These are phyloP conservation scores for Pontederia crassipes DNA, from an alignment of 176 grass and related monocot genomes.

Conservation along the genomic window DNA sequence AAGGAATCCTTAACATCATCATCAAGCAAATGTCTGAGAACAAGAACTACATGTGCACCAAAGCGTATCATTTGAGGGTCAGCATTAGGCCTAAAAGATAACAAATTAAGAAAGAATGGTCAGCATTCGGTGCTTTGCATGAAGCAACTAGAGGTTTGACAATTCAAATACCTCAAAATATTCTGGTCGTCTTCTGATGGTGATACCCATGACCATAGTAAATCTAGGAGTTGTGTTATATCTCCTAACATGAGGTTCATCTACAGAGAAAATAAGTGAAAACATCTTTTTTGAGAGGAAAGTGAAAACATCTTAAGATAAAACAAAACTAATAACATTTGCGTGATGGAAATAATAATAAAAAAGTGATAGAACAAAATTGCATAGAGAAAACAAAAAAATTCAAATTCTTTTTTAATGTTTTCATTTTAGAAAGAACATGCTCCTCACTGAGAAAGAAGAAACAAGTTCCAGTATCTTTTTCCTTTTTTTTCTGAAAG, in stretches of 20 bases:
- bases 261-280: slow-evolving; percentile 31
- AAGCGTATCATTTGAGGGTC: slow-evolving; percentile 86
- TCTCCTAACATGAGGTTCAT: slow-evolving; percentile 88
- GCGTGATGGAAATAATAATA: no score
- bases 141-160: background rate
- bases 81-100: slow-evolving; percentile 42
- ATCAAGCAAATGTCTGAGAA: slow-evolving; percentile 67
- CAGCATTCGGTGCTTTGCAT: background rate
- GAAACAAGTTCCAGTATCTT: no score
- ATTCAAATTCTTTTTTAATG: no score
- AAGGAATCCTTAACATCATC: slow-evolving; percentile 69
- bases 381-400: no score
- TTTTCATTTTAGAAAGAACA: no score
- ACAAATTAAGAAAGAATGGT: slow-evolving; percentile 1
- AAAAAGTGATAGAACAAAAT: no score
- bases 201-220: slow-evolving; percentile 90
- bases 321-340: no score
- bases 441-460: no score
- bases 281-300: background rate
- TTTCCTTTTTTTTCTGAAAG: no score
- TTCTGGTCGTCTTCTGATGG: slow-evolving; percentile 57
- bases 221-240: slow-evolving; percentile 68
- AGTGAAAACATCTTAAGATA: background rate
- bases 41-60: slow-evolving; percentile 83
- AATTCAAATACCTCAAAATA: slow-evolving; percentile 34